These are phyloP conservation scores for Francoa sonchifolia DNA, from an alignment of 441 rosid species.

Conservation along the genomic window DNA sequence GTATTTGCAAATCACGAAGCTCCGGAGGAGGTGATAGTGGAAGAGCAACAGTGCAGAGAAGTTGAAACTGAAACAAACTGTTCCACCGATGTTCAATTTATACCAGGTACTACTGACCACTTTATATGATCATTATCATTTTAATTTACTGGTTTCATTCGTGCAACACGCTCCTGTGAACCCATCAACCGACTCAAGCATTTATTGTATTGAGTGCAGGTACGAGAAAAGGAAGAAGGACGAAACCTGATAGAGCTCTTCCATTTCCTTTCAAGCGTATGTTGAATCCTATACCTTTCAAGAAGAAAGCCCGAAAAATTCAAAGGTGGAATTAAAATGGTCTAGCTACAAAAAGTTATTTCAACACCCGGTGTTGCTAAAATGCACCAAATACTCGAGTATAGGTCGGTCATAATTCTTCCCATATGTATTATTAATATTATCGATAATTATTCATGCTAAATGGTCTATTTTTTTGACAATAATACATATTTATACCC, in stretches of 20 bases:
- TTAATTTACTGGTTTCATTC: too few relatives aligned
- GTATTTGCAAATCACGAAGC: conserved; percentile 16
- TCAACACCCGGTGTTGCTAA: conserved; percentile 1
- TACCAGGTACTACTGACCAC: too few relatives aligned
- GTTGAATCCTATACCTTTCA: conserved; percentile 39
- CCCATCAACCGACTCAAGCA: background rate
- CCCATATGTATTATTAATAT: too few relatives aligned
- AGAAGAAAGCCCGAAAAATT: conserved; percentile 30
- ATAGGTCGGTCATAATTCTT: too few relatives aligned
- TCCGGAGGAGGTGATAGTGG: conserved; percentile 20
- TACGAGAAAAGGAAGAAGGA: conserved; percentile 23
- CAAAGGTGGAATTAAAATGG: conserved; percentile 9
- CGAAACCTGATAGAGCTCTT: conserved; percentile 14
- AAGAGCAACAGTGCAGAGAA: conserved; percentile 26
- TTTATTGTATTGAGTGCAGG: conserved; percentile 30
- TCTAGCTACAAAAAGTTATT: background rate
- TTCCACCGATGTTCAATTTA: conserved; percentile 10
- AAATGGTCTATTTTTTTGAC: too few relatives aligned
- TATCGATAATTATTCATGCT: too few relatives aligned
- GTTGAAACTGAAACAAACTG: conserved; percentile 20
- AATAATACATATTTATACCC: too few relatives aligned
- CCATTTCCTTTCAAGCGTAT: conserved; percentile 35
- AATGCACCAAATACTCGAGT: too few relatives aligned
- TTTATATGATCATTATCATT: too few relatives aligned
- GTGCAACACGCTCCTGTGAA: too few relatives aligned